Percentiles rank a stretch among this genome's conserved stretches.
These are phyloP conservation scores for Herpetomonas samuelpessoai DNA, from an alignment of 208 protist genomes.

Conservation along the genomic window DNA sequence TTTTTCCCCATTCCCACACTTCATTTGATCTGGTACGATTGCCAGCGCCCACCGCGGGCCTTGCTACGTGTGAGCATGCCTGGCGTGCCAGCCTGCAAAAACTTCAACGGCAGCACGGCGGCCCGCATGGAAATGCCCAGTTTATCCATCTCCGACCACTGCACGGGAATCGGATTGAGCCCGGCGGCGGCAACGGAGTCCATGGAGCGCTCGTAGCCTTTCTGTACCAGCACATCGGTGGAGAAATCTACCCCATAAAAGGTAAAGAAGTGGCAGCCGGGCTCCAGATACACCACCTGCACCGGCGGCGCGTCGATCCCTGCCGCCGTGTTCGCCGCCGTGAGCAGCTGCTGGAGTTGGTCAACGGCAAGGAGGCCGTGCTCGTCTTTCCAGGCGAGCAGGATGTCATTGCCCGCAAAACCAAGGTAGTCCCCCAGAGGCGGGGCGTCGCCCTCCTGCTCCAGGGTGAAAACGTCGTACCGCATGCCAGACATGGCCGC, in stretches of 20 bases:
- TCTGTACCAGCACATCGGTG: constrained; percentile 86
- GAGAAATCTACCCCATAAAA: constrained; percentile 86
- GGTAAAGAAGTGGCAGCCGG: constrained; percentile 89
- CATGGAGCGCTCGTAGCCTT: constrained; percentile 89
- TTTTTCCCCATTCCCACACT: background rate
- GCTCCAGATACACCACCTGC: constrained; percentile 83
- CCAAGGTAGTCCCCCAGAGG: constrained; percentile 91
- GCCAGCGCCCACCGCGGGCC: constrained; percentile 54
- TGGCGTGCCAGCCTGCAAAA: constrained; percentile 56
- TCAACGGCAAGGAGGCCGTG: constrained; percentile 89
- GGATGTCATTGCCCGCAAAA: constrained; percentile 86
- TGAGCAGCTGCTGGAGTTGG: constrained; percentile 77
- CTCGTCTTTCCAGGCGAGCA: constrained; percentile 91
- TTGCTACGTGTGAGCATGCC: constrained; percentile 60
- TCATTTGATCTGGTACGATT: constrained; percentile 49
- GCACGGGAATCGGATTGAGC: constrained; percentile 87
- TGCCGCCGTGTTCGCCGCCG: constrained; percentile 10
- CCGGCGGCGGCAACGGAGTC: constrained; percentile 82
- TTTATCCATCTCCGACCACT: constrained; percentile 93
- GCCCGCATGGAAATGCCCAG: constrained; percentile 89
- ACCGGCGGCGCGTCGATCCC: background rate
- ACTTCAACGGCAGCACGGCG: constrained; percentile 82
- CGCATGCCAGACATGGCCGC: background rate
- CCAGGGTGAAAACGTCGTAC: constrained; percentile 85
- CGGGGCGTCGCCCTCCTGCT: constrained; percentile 89